Conservation (phyloP, 2,329 filamentous ascomycete species). For the Talaromyces sp. region DNA sequence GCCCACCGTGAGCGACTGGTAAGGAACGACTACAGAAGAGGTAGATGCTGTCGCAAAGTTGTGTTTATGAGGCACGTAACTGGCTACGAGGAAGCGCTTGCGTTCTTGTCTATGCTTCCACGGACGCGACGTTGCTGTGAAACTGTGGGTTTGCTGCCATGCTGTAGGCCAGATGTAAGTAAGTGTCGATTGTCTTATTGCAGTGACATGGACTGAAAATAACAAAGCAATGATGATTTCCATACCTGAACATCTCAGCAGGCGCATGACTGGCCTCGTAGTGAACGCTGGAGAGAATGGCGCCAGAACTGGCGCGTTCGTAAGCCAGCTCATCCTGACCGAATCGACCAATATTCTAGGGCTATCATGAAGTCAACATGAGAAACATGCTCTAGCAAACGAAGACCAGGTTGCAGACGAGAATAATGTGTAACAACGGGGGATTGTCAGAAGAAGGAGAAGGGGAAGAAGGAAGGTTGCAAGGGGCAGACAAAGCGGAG, state of each 20-base stretch:
- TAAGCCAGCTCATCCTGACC: constrained; percentile 14
- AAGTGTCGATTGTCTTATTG: background rate
- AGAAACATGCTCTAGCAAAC: background rate
- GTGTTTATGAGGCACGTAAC: background rate
- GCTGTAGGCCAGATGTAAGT: background rate
- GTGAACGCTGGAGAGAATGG: background rate
- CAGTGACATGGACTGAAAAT: background rate
- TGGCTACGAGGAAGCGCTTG: background rate
- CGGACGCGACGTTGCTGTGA: background rate
- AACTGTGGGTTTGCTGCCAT: background rate
- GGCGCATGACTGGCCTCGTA: background rate
- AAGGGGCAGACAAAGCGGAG: constrained; percentile 2
- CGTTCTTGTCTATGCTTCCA: background rate
- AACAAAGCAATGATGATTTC: background rate
- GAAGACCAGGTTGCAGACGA: background rate
- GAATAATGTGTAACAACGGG: background rate
- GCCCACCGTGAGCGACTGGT: constrained; percentile 67
- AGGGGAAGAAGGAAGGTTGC: background rate
- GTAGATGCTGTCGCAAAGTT: constrained; percentile 10
- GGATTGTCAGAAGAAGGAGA: background rate
- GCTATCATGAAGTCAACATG: background rate
- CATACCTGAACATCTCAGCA: constrained; percentile 9
- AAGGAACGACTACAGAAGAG: constrained; percentile 46
- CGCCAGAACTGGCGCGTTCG: constrained; percentile 9
- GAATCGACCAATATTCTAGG: background rate